Base-by-base conservation (phyloP, 371 early-diverging fungal species). In the Mucor piriformis region DNA sequence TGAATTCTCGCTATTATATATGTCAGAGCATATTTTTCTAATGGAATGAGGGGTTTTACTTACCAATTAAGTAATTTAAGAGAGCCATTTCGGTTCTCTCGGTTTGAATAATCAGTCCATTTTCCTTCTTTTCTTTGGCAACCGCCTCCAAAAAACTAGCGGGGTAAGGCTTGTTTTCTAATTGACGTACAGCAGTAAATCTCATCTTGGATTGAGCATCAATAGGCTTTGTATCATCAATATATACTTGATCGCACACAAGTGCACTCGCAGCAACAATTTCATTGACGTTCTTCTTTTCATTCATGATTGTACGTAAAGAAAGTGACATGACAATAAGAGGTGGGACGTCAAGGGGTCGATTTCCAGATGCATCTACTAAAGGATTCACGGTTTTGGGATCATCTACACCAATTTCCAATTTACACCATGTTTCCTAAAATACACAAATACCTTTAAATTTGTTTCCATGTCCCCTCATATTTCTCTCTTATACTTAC, bases 401-500 rank as follows among this genome's bases (percentile, higher is more conserved):
- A 60, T 89, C 76, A 18, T 74, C 74, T 1, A 94, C 83, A 0
- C 62, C 44, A 18, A 84, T 70, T 72, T 98, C 96, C 0, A 79
- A 42, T 58, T 91, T 94, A 68, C 95, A 92, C 98, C 98, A 98
- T 12, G 97, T 70, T 67, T 71, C 73, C 76, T 74, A 38, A n/a
- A n/a, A n/a, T 43, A 29, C 0, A 48, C 43, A 87, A 10, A 83
- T 3, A 7, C 3, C 15, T 37, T 37, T 13, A 12, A 13, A 15
- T 40, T 16, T 40, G 6, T 40, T 6, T 16, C 0, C 6, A n/a
- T 40, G 5, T 16, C n/a, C 12, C n/a, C n/a, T 37, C 11, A 6
- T 33, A 6, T 37, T 37, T 0, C n/a, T 12, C 37, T 37, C 5
- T 16, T 8, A 4, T 32, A 64, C 68, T 63, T 73, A 84, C 87